These are phyloP conservation scores for Xerocomellus intermedius DNA, from an alignment of 768 basidiomycete species.

Conservation along the genomic window DNA sequence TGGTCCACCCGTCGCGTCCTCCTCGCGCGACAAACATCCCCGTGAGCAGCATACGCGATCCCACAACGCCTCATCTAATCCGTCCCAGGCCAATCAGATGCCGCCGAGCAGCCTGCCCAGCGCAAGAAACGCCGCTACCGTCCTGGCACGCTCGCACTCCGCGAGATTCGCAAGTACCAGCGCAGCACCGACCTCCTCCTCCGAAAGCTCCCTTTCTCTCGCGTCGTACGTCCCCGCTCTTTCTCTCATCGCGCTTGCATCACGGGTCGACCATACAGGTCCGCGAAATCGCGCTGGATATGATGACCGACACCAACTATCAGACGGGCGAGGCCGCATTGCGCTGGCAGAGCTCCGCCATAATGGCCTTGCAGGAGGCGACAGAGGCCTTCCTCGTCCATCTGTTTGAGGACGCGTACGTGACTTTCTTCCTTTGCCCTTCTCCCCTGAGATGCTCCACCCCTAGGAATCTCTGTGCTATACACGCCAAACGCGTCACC, in stretches of 20 bases:
- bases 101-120: conserved; percentile 25
- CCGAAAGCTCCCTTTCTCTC: conserved; percentile 87
- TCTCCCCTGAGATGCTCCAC: conserved; percentile 2
- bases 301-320: conserved; percentile 74
- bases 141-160: conserved; percentile 86
- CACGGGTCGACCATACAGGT: conserved; percentile 53
- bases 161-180: conserved; percentile 94
- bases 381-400: conserved; percentile 95
- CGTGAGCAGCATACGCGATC: conserved; percentile 21
- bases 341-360: conserved; percentile 94
- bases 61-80: conserved; percentile 12
- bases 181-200: conserved; percentile 88
- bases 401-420: conserved; percentile 97
- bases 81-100: conserved; percentile 20
- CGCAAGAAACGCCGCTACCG: conserved; percentile 69
- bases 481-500: conserved; percentile 97
- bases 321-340: conserved; percentile 58
- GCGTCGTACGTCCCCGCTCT: conserved; percentile 60
- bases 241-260: not conserved
- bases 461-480: conserved; percentile 87
- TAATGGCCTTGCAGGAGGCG: conserved; percentile 94
- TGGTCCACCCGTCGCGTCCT: conserved; percentile 30
- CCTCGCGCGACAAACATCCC: conserved; percentile 24
- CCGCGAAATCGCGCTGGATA: conserved; percentile 89
- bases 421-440: conserved; percentile 22